Evolutionary conservation across 441 rosid genomes (phyloP), one percentile per base, ranked within the genome.

Genomic region (Syzygium syzygioides): DNA sequence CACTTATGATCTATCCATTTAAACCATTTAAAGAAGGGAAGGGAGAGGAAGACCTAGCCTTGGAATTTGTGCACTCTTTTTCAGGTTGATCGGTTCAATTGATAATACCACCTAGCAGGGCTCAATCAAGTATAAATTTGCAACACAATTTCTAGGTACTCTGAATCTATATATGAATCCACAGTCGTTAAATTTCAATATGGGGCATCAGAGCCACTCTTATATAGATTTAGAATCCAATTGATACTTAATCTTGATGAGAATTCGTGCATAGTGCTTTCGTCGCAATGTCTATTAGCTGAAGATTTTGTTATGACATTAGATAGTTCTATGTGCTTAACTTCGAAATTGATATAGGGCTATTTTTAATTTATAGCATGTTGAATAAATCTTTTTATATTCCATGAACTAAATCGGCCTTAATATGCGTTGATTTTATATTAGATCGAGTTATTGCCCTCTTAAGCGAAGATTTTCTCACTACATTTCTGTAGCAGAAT

Each of bases 301-400:
- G 34, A 14, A 1, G n/a, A n/a, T 62, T 62, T 62, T n/a, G 34
- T n/a, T 62, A 62, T 62, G 68, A n/a, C n/a, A 62, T 62, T n/a
- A 2, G 0, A 6, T 14, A 7, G 30, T 1, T 62, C 0, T 14
- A 0, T n/a, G 68, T 62, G 8, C 19, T 62, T 62, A 62, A n/a
- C 19, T 62, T 62, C 15, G 34, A 62, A 62, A 62, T n/a, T n/a
- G 68, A 62, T 7, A 14, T 62, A 62, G 34, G 68, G 68, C 68
- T n/a, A 62, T n/a, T n/a, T 62, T 8, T 62, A 62, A 62, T 62
- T 62, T 30, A n/a, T 15, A 62, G 19, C 68, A 62, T n/a, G 68
- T 62, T n/a, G 34, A 62, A n/a, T 14, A 62, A n/a, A 14, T 14
- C n/a, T 62, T n/a, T 18, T 28, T 54, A 54, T 32, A 14, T 62